Conservation (phyloP, 2,329 filamentous ascomycete species). For the Pestalotiopsis sp. region DNA sequence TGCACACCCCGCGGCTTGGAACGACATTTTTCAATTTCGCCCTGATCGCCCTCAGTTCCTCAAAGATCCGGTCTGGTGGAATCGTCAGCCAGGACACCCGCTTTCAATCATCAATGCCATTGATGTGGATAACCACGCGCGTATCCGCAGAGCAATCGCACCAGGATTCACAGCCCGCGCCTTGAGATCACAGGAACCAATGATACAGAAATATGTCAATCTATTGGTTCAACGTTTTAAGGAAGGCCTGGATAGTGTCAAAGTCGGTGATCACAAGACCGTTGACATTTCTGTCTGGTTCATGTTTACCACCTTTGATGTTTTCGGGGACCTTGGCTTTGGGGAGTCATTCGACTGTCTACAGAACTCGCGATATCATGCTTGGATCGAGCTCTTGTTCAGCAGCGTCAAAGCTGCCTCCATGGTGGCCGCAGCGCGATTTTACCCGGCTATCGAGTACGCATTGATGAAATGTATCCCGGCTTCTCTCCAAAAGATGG, state of each 20-base stretch:
- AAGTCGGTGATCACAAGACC: not conserved
- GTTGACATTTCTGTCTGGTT: slow-evolving; percentile 18
- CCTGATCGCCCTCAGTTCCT: slow-evolving; percentile 21
- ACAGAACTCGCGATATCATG: not conserved
- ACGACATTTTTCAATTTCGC: slow-evolving; percentile 21
- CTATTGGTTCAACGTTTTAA: slow-evolving; percentile 17
- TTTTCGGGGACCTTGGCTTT: slow-evolving; percentile 23
- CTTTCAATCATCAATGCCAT: slow-evolving; percentile 28
- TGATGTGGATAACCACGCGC: slow-evolving; percentile 22
- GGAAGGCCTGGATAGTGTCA: not conserved
- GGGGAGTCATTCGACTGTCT: slow-evolving; percentile 21
- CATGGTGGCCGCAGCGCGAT: not conserved
- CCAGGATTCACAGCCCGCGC: slow-evolving; percentile 24
- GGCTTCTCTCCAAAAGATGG: slow-evolving; percentile 19
- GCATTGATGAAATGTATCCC: slow-evolving; percentile 20
- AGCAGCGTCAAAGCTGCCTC: not conserved
- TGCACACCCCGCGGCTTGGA: slow-evolving; percentile 41
- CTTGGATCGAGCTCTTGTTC: not conserved
- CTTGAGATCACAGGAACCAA: slow-evolving; percentile 20
- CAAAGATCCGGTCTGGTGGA: slow-evolving; percentile 31
- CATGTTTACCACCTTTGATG: slow-evolving; percentile 23
- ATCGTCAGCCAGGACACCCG: slow-evolving; percentile 21
- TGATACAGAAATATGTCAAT: slow-evolving; percentile 22
- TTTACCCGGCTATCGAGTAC: not conserved
- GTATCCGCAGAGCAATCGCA: slow-evolving; percentile 23